Base-by-base conservation (phyloP, 345 rosid genomes). In the Dipteronia sinensis region DNA sequence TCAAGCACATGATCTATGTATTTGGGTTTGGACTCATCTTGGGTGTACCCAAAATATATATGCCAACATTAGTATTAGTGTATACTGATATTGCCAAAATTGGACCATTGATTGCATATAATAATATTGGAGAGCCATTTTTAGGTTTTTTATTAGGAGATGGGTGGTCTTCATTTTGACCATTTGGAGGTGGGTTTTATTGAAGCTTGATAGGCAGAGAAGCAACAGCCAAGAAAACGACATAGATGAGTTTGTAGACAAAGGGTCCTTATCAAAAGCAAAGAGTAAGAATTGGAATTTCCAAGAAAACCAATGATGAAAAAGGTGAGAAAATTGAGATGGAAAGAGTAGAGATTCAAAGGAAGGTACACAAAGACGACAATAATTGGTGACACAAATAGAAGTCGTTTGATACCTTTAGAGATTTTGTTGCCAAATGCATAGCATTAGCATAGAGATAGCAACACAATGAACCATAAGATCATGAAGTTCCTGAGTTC, bases 271-370 rank as follows among this genome's bases (percentile, higher is more conserved):
- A 6, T 77, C 86, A 8, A 87, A 83, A 63, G 91, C 88, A 38
- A 90, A 87, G 73, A 87, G 86, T 17, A 87, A 69, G 74, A 90
- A 83, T 88, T 89, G 83, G 86, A 90, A 69, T 85, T 89, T 7
- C 85, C 89, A 31, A 90, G 90, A 89, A 92, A 89, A 59, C 82
- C 59, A 64, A 86, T 65, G 83, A 81, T 80, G 70, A 89, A 89
- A 4, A 80, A 81, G 0, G 92, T 86, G 71, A 59, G 11, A 29
- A 85, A 88, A 0, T 76, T 47, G 0, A 85, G 71, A 29, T 86
- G 76, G 1, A 81, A 19, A 1, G 87, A 76, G 69, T 74, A 67
- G n/a, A 83, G 77, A 19, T 65, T 38, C 2, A 87, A 84, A 61
- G 92, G 90, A 62, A 87, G 82, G 27, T 76, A 77, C 19, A 89